Evolutionary conservation across 768 basidiomycete species (phyloP), one percentile per base, ranked within the genome.

Genomic region (Paxillus rubicundulus): DNA sequence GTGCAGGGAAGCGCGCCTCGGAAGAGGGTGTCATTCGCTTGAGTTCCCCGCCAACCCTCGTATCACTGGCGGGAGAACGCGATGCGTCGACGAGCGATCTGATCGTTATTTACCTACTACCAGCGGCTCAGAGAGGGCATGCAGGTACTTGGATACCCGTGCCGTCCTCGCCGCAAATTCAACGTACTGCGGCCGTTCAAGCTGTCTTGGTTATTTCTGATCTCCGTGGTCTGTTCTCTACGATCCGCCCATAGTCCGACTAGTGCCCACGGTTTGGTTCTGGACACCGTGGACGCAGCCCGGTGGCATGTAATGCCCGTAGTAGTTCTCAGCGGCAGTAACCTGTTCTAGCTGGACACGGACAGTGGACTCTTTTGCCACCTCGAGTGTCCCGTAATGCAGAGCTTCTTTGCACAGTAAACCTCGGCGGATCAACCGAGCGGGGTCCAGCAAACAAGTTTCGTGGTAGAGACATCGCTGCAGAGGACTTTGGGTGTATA

Each of bases 11-110:
- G 42, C 34, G 49, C 53, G 37, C 61, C 69, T 56, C 70, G 68
- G 55, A 70, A 72, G 61, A 70, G 60, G 56, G 68, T 70, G 18
- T 66, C 68, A 8, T 70, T 70, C 60, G 62, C 57, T 53, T 70
- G 56, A 63, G 51, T 49, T 52, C 5, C 51, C 30, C 34, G 48
- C 63, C 45, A 54, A 37, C 51, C 52, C 54, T 58, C 55, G 50
- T 53, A 52, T 47, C 57, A 58, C 55, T 47, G 51, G 58, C 58
- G 44, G 54, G 56, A 33, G 52, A 53, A 44, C 33, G 37, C 28
- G 33, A 42, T 53, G 48, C 21, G 17, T 28, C 16, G 40, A 49
- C 44, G 16, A 56, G 59, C 62, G 65, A 67, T 65, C 56, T 44
- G 65, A 65, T 64, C 64, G 64, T 55, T n/a, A 45, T 57, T 33